Evolutionary conservation across 108 stramenopile species (phyloP), one percentile per base, ranked within the genome.

Genomic region (Seminavis robusta): DNA sequence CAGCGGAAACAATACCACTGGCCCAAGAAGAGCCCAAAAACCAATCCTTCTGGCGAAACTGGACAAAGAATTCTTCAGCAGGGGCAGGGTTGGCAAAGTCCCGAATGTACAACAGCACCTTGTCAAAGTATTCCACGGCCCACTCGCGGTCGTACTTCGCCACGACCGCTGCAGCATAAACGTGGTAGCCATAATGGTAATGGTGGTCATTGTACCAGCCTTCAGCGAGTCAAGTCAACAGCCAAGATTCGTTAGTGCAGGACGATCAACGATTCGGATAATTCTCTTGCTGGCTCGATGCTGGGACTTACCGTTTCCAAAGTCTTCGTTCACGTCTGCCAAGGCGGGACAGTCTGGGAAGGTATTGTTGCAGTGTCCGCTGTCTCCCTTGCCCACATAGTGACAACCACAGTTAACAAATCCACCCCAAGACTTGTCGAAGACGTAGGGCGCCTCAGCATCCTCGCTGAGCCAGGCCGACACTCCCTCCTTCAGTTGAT

Each of bases 161-260:
- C 25, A 79, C 79, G 7, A 90, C 78, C 3, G 94, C 87, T 6
- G 91, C 94, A 20, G 86, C 90, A 57, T 85, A 93, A 21, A 93
- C 83, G 56, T 81, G 83, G 52, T 95, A 93, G 10, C 94, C 94
- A 57, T 73, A 81, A 46, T 93, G 92, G 46, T 83, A 95, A 55
- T 95, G 94, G 47, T 92, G 90, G 57, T 95, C 94, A 64, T 95
- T 93, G 72, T 93, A 95, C 30, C 75, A 89, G 25, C 83, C 60
- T 56, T 23, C n/a, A 30, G 34, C 8, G 21, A 50, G 17, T 15
- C 13, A 13, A 25, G 19, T 29, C 6, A 0, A 32, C 4, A 43
- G 37, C 27, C 4, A 40, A 34, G 33, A 52, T 28, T 38, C 40
- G 10, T 45, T n/a, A n/a, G n/a, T n/a, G n/a, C n/a, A n/a, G n/a